Evolutionary conservation across 768 basidiomycete genomes (phyloP).

Genomic region (Hirschioporus abietinus): DNA sequence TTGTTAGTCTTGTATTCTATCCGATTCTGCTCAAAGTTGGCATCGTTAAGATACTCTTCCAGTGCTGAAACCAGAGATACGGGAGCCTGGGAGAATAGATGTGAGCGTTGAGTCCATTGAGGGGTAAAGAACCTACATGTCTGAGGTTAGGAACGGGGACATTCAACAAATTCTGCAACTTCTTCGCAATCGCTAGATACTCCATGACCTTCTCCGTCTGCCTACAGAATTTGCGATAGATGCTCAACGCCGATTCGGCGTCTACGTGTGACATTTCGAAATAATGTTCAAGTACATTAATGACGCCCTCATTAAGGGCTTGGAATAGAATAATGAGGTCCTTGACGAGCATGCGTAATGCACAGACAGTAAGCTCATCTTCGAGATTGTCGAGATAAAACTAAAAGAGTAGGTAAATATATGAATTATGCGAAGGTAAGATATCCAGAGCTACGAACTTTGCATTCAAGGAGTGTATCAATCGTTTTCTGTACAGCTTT

Average conservation of each 20-base stretch:
- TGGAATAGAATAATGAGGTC: conserved; percentile 94
- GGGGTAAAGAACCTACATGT: conserved; percentile 24
- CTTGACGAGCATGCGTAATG: conserved; percentile 91
- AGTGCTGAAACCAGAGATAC: conserved; percentile 41
- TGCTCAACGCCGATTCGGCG: conserved; percentile 37
- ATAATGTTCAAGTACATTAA: conserved; percentile 67
- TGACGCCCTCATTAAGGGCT: conserved; percentile 92
- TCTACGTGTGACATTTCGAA: conserved; percentile 47
- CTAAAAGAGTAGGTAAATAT: conserved; percentile 30
- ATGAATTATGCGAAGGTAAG: conserved; percentile 3
- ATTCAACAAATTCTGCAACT: conserved; percentile 37
- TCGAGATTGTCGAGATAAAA: conserved; percentile 93
- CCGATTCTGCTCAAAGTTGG: conserved; percentile 47
- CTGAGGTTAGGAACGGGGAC: conserved; percentile 46
- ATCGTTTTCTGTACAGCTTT: conserved; percentile 88
- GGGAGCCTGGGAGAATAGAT: conserved; percentile 28
- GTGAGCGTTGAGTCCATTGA: conserved; percentile 14
- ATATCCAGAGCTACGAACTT: conserved; percentile 49
- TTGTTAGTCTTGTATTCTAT: conserved; percentile 44
- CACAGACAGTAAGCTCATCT: conserved; percentile 84
- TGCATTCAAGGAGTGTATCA: conserved; percentile 80
- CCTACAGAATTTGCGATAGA: conserved; percentile 46
- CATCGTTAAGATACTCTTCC: conserved; percentile 47
- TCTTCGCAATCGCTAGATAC: conserved; percentile 30
- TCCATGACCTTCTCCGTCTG: conserved; percentile 46